Evolutionary conservation across 2,329 filamentous ascomycete genomes (phyloP).

Genomic region (Fusarium sterilihyphosum): DNA sequence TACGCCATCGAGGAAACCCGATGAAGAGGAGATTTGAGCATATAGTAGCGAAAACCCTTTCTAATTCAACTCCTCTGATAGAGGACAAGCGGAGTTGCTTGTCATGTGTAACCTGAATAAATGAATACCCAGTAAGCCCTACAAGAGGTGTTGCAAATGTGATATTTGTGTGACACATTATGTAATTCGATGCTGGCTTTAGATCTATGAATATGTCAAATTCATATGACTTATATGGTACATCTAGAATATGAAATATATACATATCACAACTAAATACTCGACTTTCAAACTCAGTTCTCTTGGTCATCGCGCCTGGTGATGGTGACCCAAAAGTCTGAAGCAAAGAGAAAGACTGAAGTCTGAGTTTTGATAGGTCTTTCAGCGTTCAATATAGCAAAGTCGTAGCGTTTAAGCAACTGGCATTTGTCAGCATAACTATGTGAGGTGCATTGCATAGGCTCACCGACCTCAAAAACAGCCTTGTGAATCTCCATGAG

Average conservation of each 20-base stretch:
- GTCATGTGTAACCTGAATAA: background rate
- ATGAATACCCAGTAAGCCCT: background rate
- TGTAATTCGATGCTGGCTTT: background rate
- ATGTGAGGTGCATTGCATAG: accelerated
- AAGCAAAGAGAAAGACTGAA: slow-evolving; percentile 49
- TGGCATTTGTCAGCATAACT: slow-evolving; percentile 8
- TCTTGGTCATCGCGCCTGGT: slow-evolving; percentile 5
- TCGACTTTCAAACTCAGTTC: no score
- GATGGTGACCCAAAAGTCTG: slow-evolving; percentile 50
- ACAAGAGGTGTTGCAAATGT: background rate
- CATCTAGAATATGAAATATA: background rate
- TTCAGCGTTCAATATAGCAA: slow-evolving; percentile 48
- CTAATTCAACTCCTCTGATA: background rate
- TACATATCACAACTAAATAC: no score
- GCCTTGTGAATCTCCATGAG: slow-evolving; percentile 60
- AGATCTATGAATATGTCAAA: background rate
- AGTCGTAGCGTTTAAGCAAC: slow-evolving; percentile 48
- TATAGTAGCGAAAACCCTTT: background rate
- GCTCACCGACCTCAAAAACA: slow-evolving; percentile 55
- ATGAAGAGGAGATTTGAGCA: slow-evolving; percentile 31
- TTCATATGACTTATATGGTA: accelerated
- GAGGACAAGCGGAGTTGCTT: background rate
- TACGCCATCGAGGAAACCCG: slow-evolving; percentile 40
- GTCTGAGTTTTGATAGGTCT: slow-evolving; percentile 47
- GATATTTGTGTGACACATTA: accelerated